phyloP scores from a whole-genome alignment of 73 alveolate species.

The Blepharisma japonicum region DNA sequence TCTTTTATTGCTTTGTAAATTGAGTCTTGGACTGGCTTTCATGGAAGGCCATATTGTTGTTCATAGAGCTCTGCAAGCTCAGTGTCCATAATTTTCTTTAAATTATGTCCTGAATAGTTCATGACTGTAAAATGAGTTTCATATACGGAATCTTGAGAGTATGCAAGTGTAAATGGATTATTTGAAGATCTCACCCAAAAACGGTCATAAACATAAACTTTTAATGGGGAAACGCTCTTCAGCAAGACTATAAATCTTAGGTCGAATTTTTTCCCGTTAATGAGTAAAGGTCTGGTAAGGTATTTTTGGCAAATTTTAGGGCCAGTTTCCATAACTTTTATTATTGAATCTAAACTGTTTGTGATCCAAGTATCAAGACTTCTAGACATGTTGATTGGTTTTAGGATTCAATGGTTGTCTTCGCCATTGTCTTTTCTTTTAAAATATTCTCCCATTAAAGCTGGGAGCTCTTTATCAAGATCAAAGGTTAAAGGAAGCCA shows the following conservation, averaged over 20 bases:
- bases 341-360: constrained; percentile 72
- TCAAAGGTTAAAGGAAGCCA: constrained; percentile 81
- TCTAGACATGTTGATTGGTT: constrained; percentile 91
- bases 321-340: constrained; percentile 90
- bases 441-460: constrained; percentile 86
- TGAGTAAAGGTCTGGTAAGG: constrained; percentile 63
- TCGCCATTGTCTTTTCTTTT: constrained; percentile 62
- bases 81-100: constrained; percentile 34
- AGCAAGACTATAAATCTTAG: constrained; percentile 88
- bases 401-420: constrained; percentile 91
- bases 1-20: constrained; percentile 62
- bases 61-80: constrained; percentile 53
- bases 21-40: constrained; percentile 57
- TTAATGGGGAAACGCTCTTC: constrained; percentile 79
- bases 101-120: constrained; percentile 64
- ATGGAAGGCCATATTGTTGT: constrained; percentile 34
- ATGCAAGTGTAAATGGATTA: constrained; percentile 62
- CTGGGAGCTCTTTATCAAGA: constrained; percentile 74
- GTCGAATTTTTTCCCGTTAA: constrained; percentile 76
- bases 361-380: constrained; percentile 89
- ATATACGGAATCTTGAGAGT: constrained; percentile 66
- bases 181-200: constrained; percentile 90
- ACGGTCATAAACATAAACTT: constrained; percentile 75
- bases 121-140: constrained; percentile 95
- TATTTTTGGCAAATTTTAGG: constrained; percentile 93